A percentile compares a stretch with the other conserved stretches of the same genome.
Conservation (phyloP, 1,284 basidiomycete genomes). For the Xanthoconium separans region DNA sequence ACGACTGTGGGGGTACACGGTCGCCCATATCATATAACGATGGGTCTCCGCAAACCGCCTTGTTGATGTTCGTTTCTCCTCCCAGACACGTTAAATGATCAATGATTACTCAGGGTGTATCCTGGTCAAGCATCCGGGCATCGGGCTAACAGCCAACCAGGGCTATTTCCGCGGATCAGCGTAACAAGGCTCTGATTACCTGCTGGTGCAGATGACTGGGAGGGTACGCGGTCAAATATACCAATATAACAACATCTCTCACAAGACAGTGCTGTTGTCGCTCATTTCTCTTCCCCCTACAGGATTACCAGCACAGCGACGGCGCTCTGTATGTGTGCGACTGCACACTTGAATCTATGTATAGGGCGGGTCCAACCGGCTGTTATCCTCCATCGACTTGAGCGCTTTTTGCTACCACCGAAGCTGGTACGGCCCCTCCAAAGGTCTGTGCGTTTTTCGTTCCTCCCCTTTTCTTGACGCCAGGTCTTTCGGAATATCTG, state of each 20-base stretch:
- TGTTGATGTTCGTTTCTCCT: too few species aligned
- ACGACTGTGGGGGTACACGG: background rate
- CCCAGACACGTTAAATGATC: too few species aligned
- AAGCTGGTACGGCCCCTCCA: background rate
- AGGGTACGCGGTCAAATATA: background rate
- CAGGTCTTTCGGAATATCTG: background rate
- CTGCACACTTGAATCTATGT: background rate
- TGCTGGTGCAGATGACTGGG: too few species aligned
- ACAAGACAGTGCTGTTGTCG: background rate
- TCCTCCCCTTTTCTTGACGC: background rate
- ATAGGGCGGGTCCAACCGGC: too few species aligned
- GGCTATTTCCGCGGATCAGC: too few species aligned
- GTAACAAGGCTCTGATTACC: too few species aligned
- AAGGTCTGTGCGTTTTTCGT: background rate
- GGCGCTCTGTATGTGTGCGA: background rate
- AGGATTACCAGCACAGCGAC: background rate
- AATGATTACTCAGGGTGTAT: too few species aligned
- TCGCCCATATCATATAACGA: too few species aligned
- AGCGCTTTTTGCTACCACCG: background rate
- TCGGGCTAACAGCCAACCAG: too few species aligned
- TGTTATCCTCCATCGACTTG: background rate
- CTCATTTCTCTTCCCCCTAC: background rate
- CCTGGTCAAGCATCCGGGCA: too few species aligned
- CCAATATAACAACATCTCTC: slow-evolving; percentile 3
- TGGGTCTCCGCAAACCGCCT: too few species aligned